Evolutionary conservation across 2,329 filamentous ascomycete species (phyloP), one percentile per base, ranked within the genome.

Genomic region (Plectosphaerella sp.): DNA sequence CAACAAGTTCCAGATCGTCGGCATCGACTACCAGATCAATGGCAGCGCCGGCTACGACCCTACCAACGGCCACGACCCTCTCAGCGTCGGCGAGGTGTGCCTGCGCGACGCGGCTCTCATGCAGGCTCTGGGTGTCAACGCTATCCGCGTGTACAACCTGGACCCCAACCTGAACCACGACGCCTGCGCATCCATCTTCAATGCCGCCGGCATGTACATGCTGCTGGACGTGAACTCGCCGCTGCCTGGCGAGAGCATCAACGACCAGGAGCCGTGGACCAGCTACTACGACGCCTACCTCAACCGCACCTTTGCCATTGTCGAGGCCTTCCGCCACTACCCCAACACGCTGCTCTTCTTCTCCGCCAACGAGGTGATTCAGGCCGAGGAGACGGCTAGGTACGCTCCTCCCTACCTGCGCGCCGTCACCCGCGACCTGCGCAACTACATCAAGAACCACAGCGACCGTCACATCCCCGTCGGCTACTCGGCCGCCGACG

Each of bases 331-430:
- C 72, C 81, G 80, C 73, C 74, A 72, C 69, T 87, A 86, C 63
- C 82, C 82, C 62, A 87, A 87, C 71, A 83, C 82, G 1, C 79
- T 96, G 52, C 87, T 91, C 57, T 91, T 91, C 79, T 91, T 91
- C 75, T 90, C 87, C 8, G 88, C 87, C 54, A 91, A 91, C 64
- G 88, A 91, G 71, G 87, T 91, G 55, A 86, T 91, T 72, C 89
- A 91, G 70, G 80, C 87, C 58, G 74, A 82, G 48, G 65, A 75
- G 45, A 85, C 81, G 37, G 86, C 82, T 57, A 70, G 75, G 50
- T 69, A 68, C 50, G 83, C 82, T 35, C 87, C 87, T 42, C 86
- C 83, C n/a, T 92, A 89, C 67, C 75, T 86, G 59, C 79, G 84
- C 69, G 88, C 88, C 56, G 82, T 90, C 57, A 91, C 86, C 46